phyloP scores from a whole-genome alignment of 306 rosid species.

The Trifolium fragiferum region DNA sequence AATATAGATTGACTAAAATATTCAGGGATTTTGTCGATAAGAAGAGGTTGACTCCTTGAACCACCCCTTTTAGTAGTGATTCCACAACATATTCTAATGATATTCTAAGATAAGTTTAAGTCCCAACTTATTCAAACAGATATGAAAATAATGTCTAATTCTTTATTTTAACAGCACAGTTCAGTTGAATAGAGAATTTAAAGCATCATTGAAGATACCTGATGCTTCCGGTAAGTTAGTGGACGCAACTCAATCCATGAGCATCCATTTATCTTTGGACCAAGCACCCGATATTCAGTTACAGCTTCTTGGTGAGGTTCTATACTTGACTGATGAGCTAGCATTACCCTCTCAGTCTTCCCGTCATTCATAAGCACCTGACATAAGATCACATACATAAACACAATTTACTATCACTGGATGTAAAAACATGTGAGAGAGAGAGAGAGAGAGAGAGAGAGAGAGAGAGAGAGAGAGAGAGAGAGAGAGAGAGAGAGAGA shows the following conservation, averaged over 20 bases:
- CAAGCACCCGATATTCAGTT: slow-evolving; percentile 90
- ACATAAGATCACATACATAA: slow-evolving; percentile 19
- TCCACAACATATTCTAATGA: slow-evolving; percentile 16
- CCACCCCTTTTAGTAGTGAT: not conserved
- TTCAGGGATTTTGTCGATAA: not conserved
- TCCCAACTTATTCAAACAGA: slow-evolving; percentile 19
- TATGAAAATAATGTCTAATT: not conserved
- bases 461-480: too few species aligned
- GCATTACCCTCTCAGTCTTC: slow-evolving; percentile 88
- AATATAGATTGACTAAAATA: not conserved
- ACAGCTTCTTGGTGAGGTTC: slow-evolving; percentile 88
- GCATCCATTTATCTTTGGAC: slow-evolving; percentile 93
- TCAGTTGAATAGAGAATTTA: slow-evolving; percentile 22
- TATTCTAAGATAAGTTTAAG: slow-evolving; percentile 6
- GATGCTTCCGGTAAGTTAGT: slow-evolving; percentile 85
- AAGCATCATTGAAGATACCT: slow-evolving; percentile 55
- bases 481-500: too few species aligned
- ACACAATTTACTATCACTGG: slow-evolving; percentile 13
- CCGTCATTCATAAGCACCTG: slow-evolving; percentile 94
- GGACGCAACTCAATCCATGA: slow-evolving; percentile 93
- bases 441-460: too few species aligned
- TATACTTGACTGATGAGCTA: slow-evolving; percentile 72
- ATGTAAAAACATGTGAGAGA: slow-evolving; percentile 7
- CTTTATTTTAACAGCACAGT: slow-evolving; percentile 1
- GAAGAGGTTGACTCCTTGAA: slow-evolving; percentile 15